These are phyloP conservation scores for Trypanosoma scelopori DNA, from an alignment of 208 protist genomes.

Conservation along the genomic window DNA sequence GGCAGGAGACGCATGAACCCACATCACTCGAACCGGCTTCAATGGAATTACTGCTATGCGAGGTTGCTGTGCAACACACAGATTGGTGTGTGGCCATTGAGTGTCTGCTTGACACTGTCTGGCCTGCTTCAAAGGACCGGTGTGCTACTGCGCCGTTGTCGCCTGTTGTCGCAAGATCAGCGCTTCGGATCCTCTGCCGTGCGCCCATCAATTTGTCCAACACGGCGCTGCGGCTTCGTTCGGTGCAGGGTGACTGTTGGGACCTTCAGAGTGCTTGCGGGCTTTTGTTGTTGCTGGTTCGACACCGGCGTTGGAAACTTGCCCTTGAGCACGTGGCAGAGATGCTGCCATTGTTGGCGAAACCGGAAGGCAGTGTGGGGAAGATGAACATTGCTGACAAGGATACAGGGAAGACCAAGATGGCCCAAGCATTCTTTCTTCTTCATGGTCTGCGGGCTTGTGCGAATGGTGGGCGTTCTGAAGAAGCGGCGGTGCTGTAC, in stretches of 20 bases:
- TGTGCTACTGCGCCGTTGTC: slow-evolving; percentile 22
- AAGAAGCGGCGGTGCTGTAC: slow-evolving; percentile 49
- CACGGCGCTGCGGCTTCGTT: slow-evolving; percentile 54
- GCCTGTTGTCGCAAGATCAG: slow-evolving; percentile 29
- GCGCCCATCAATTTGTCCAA: slow-evolving; percentile 68
- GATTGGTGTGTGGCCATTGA: slow-evolving; percentile 56
- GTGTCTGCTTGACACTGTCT: slow-evolving; percentile 31
- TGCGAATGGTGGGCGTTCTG: slow-evolving; percentile 60
- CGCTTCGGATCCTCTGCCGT: slow-evolving; percentile 44
- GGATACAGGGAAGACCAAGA: slow-evolving; percentile 5
- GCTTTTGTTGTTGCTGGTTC: slow-evolving; percentile 58
- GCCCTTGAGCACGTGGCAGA: slow-evolving; percentile 51
- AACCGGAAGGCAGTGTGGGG: not conserved
- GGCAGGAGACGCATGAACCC: not conserved
- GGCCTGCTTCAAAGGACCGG: slow-evolving; percentile 18
- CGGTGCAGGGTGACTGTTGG: slow-evolving; percentile 41
- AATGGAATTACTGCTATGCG: slow-evolving; percentile 37
- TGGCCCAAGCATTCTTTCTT: slow-evolving; percentile 39
- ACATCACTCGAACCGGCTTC: slow-evolving; percentile 1
- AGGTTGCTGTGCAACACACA: slow-evolving; percentile 40
- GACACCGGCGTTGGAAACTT: slow-evolving; percentile 54
- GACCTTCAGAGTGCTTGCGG: slow-evolving; percentile 34
- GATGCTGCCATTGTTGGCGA: slow-evolving; percentile 30
- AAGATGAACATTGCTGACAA: not conserved
- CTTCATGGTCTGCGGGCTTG: slow-evolving; percentile 56